Conservation (phyloP, 2,329 filamentous ascomycete species). For the Seiridium cupressi region DNA sequence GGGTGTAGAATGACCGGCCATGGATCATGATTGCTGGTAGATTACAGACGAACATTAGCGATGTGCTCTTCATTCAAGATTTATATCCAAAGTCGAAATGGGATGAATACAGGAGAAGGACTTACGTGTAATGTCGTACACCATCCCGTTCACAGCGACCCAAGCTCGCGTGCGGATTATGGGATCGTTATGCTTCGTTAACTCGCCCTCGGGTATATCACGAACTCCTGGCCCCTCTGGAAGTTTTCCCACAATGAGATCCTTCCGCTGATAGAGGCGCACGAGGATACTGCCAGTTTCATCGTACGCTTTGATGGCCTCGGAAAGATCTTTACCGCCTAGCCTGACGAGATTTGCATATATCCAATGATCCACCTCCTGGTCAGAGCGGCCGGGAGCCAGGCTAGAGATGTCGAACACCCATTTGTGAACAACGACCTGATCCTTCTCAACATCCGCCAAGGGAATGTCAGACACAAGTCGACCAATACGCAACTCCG, state of each 20-base stretch:
- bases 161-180: slow-evolving; percentile 1
- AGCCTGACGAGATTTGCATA: slow-evolving; percentile 3
- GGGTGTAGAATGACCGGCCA: neutral
- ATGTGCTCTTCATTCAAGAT: too few species aligned
- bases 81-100: too few species aligned
- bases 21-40: slow-evolving; percentile 8
- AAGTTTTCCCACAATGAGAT: slow-evolving; percentile 13
- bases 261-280: slow-evolving; percentile 5
- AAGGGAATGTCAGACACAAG: slow-evolving; percentile 13
- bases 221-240: neutral
- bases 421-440: slow-evolving; percentile 16
- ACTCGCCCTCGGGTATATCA: slow-evolving; percentile 11
- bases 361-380: neutral
- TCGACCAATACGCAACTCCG: slow-evolving; percentile 10
- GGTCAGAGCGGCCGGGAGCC: neutral
- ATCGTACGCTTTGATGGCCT: neutral
- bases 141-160: slow-evolving; percentile 4
- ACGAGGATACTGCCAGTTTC: neutral
- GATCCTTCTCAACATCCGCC: slow-evolving; percentile 4
- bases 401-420: slow-evolving; percentile 16
- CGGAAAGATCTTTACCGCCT: slow-evolving; percentile 6
- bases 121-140: slow-evolving; percentile 15
- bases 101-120: neutral
- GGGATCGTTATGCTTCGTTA: slow-evolving; percentile 9
- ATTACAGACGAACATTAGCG: neutral